Evolutionary conservation across 768 basidiomycete species (phyloP).

Genomic region (Boletus fagicola): DNA sequence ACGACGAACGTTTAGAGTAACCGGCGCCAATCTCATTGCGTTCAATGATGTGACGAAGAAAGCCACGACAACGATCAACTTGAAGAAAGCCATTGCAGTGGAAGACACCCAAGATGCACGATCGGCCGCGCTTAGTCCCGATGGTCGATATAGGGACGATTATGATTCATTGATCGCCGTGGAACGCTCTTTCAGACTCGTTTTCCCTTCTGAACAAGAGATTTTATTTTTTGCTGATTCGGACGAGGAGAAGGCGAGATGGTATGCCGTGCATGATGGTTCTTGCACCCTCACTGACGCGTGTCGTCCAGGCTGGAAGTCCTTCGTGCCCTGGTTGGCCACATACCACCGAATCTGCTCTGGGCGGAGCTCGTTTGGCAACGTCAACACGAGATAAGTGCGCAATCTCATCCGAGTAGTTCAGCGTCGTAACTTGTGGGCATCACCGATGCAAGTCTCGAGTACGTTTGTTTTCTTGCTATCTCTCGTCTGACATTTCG

Average conservation of each 20-base stretch:
- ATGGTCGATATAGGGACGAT: conserved; percentile 48
- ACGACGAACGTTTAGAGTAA: conserved; percentile 77
- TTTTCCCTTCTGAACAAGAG: conserved; percentile 73
- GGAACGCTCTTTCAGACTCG: conserved; percentile 80
- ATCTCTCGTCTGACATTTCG: conserved; percentile 4
- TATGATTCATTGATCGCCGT: conserved; percentile 66
- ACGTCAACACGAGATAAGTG: conserved; percentile 53
- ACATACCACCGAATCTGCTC: conserved; percentile 87
- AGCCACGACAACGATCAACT: conserved; percentile 84
- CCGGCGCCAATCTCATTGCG: conserved; percentile 82
- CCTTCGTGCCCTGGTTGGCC: conserved; percentile 78
- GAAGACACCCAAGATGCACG: conserved; percentile 71
- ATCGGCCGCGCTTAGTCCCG: conserved; percentile 45
- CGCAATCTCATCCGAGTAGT: conserved; percentile 10
- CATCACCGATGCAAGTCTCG: not conserved
- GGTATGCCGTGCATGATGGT: conserved; percentile 48
- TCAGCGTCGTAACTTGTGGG: not conserved
- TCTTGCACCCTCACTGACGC: not conserved
- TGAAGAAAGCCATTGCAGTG: conserved; percentile 76
- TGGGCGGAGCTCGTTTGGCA: conserved; percentile 94
- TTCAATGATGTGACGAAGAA: conserved; percentile 94
- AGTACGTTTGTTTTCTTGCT: conserved; percentile 10
- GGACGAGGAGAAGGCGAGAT: conserved; percentile 81
- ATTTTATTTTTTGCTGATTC: conserved; percentile 92
- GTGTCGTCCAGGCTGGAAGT: conserved; percentile 70